Base-by-base conservation (phyloP, 2,329 filamentous ascomycete genomes). In the Aspergillus jensenii region DNA sequence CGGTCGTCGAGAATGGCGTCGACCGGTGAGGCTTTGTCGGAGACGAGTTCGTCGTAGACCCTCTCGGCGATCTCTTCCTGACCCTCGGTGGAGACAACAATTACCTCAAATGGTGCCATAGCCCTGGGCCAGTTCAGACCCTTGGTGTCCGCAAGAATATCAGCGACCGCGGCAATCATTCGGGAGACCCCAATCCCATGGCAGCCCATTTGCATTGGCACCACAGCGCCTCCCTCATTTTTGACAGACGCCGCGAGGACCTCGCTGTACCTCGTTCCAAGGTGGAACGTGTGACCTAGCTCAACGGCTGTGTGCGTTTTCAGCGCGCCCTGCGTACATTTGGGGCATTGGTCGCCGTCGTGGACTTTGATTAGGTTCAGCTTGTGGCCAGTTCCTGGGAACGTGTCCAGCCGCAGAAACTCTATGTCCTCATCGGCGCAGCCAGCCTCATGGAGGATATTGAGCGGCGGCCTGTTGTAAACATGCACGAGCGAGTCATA, bases 111-210 rank as follows among this genome's bases (percentile, higher is more conserved):
- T 0, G 95, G 95, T 2, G 95, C 91, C 62, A 98, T 92, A 9
- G 80, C 86, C 6, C 87, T 81, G 0, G 95, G 95, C 95, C 95
- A 99, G 67, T 91, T 91, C 7, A 98, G 81, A 0, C 92, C 95
- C 68, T 79, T 84, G 3, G 81, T 70, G 64, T 96, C 91, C 0
- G 86, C 82, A 9, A 91, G 79, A 40, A 88, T 83, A 62, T 93
- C 88, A 1, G 93, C 93, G 1, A 95, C 86, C 1, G 95, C 91
- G 8, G 89, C 92, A 60, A 99, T 88, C 66, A 99, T 87, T 45
- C 95, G 88, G 5, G 92, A 96, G 17, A 99, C 86, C 2, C 95
- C 95, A 60, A 99, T 96, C 1, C 95, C 95, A 70, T 97, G 91
- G 72, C 95, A 99, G 55, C 95, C 95, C 95, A 99, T 99, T 63